These are phyloP conservation scores for Colletotrichum chlorophyti DNA, from an alignment of 2,329 filamentous ascomycete species.

Conservation along the genomic window DNA sequence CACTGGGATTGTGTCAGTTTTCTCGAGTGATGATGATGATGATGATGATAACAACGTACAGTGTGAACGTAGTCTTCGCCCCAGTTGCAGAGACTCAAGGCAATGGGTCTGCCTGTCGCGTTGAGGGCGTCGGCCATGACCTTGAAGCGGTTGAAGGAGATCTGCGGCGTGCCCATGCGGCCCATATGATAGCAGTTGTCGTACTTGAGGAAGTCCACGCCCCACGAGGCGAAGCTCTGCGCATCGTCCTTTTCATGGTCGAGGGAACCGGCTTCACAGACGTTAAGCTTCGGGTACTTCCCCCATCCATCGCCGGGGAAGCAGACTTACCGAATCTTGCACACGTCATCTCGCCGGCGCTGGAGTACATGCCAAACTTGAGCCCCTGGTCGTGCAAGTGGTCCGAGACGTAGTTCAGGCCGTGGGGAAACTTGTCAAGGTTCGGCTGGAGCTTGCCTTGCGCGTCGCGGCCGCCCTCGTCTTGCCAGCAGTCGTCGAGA, in stretches of 20 bases:
- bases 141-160: constrained; percentile 38
- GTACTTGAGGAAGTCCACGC: constrained; percentile 60
- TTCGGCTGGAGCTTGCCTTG: constrained; percentile 38
- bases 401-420: constrained; percentile 43
- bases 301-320: too few species aligned
- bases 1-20: constrained; percentile 32
- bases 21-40: not conserved
- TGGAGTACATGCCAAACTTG: constrained; percentile 47
- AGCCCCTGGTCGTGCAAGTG: constrained; percentile 42
- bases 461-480: constrained; percentile 33
- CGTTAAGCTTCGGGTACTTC: not conserved
- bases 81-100: constrained; percentile 44
- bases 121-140: constrained; percentile 42
- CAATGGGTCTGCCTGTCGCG: constrained; percentile 38
- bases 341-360: constrained; percentile 55
- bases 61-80: constrained; percentile 36
- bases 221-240: constrained; percentile 57
- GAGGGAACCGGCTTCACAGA: constrained; percentile 47
- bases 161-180: constrained; percentile 33
- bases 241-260: constrained; percentile 61
- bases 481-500: constrained; percentile 45
- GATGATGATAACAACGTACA: not conserved
- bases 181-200: constrained; percentile 52
- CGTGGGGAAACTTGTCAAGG: constrained; percentile 42
- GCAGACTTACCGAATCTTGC: constrained; percentile 44